A percentile compares a stretch with the other conserved stretches of the same genome.
These are phyloP conservation scores for Schizophyllum amplum DNA, from an alignment of 1,284 basidiomycete species.

Conservation along the genomic window DNA sequence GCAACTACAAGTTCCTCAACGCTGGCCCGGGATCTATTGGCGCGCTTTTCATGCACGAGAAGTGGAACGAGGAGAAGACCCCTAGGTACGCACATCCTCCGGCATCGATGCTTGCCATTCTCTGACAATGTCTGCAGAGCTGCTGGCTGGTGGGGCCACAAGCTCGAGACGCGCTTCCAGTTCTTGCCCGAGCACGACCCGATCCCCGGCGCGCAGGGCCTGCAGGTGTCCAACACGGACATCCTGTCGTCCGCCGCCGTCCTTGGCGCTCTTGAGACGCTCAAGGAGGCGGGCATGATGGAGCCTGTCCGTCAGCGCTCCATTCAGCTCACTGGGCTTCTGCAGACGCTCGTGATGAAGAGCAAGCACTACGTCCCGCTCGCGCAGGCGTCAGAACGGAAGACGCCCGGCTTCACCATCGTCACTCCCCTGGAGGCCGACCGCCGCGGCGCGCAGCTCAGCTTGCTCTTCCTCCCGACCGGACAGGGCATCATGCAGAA, in stretches of 20 bases:
- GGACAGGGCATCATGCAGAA: constrained; percentile 16
- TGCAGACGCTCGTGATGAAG: constrained; percentile 57
- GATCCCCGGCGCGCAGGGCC: constrained; percentile 86
- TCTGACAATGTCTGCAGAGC: constrained; percentile 40
- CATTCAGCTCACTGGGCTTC: constrained; percentile 57
- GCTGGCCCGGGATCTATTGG: constrained; percentile 93
- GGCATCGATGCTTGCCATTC: background rate
- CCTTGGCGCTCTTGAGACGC: constrained; percentile 74
- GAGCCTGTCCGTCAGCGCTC: constrained; percentile 61
- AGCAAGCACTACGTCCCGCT: constrained; percentile 57
- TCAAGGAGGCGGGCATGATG: constrained; percentile 75
- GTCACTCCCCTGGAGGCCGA: constrained; percentile 70
- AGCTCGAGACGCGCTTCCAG: constrained; percentile 78
- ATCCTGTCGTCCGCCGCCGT: constrained; percentile 75
- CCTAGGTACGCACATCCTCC: constrained; percentile 43
- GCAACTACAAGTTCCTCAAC: constrained; percentile 97
- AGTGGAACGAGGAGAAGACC: constrained; percentile 54
- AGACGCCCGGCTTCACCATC: constrained; percentile 67
- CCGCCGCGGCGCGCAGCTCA: constrained; percentile 79
- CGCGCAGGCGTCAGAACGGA: constrained; percentile 27
- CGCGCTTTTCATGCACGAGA: constrained; percentile 85
- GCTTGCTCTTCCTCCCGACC: constrained; percentile 66
- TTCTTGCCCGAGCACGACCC: constrained; percentile 85
- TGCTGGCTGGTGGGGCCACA: constrained; percentile 98
- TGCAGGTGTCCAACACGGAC: constrained; percentile 92